phyloP scores from a whole-genome alignment of 2,329 filamentous ascomycete species.

The Onygena corvina region DNA sequence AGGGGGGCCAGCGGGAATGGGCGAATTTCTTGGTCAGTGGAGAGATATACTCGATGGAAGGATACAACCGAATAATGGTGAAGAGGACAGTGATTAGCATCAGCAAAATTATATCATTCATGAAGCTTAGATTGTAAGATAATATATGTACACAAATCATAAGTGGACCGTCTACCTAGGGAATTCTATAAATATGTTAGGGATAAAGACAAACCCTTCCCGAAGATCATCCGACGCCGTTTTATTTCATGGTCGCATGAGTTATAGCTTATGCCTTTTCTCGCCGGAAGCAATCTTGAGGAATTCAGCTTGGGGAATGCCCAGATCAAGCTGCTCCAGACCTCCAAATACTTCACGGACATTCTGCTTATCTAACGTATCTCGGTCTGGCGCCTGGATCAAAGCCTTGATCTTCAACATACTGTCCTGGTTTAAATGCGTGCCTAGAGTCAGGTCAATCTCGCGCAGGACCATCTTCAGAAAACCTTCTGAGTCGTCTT shows the following conservation, averaged over 20 bases:
- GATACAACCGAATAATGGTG: conserved; percentile 25
- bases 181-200: conserved; percentile 1
- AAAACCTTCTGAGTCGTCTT: conserved; percentile 58
- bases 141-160: conserved; percentile 4
- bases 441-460: conserved; percentile 67
- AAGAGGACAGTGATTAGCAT: neutral
- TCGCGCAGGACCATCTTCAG: conserved; percentile 59
- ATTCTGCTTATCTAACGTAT: conserved; percentile 62
- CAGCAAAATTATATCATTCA: neutral
- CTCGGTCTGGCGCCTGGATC: conserved; percentile 60
- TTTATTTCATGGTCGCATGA: neutral
- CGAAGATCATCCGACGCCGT: no score
- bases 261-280: conserved; percentile 85
- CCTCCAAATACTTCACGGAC: conserved; percentile 77
- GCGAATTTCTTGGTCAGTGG: conserved; percentile 70
- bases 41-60: conserved; percentile 44
- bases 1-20: conserved; percentile 60
- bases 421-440: conserved; percentile 67
- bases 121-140: neutral
- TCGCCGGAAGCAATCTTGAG: conserved; percentile 68
- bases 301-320: conserved; percentile 82
- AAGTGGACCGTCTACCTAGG: neutral
- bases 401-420: conserved; percentile 74
- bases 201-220: neutral
- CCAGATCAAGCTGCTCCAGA: conserved; percentile 64